Base-by-base conservation (phyloP, 176 grass and related monocot genomes). In the Aegilops longissima region DNA sequence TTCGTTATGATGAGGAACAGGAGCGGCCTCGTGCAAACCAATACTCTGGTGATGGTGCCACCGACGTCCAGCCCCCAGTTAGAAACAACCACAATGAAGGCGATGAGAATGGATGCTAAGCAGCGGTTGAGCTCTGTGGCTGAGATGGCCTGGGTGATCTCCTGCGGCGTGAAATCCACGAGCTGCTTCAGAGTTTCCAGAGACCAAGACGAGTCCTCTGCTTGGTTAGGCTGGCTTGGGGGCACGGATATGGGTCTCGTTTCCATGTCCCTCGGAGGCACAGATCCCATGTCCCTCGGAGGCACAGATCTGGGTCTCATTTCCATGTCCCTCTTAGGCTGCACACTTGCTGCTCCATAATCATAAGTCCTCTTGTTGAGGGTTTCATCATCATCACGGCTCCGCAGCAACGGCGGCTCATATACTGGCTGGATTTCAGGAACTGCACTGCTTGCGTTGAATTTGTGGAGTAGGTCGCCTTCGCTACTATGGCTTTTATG, bases 81-180 rank as follows among this genome's bases (percentile, higher is more conserved):
- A 9, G 90, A 95, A 72, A 93, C 23, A 88, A 92, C 86, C 36
- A 93, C 93, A 40, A 96, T 61, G 66, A 94, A 86, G 47, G 88
- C 78, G 12, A 98, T 82, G 61, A 65, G 8, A 2, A 96, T 29
- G 5, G 92, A 91, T 66, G 80, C 88, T 35, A 94, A 56, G 23
- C 94, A 71, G 17, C 96, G 92, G 83, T 88, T 89, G n/a, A 79
- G 90, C 79, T 96, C 88, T 40, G 96, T 92, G 24, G 89, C 71
- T 67, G 93, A 86, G 63, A 98, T 79, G 25, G 90, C 83, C 20
- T 72, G 85, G 61, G 69, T 93, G 61, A 98, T 84, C 83, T 91
- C 88, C 1, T 88, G 83, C 0, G 88, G 88, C 2, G 92, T 73
- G 76, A 94, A 94, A 64, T 86, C 83, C 75, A 83, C 40, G 8